These are phyloP conservation scores for Yarrowia osloensis DNA, from an alignment of 805 yeast genomes.

Conservation along the genomic window DNA sequence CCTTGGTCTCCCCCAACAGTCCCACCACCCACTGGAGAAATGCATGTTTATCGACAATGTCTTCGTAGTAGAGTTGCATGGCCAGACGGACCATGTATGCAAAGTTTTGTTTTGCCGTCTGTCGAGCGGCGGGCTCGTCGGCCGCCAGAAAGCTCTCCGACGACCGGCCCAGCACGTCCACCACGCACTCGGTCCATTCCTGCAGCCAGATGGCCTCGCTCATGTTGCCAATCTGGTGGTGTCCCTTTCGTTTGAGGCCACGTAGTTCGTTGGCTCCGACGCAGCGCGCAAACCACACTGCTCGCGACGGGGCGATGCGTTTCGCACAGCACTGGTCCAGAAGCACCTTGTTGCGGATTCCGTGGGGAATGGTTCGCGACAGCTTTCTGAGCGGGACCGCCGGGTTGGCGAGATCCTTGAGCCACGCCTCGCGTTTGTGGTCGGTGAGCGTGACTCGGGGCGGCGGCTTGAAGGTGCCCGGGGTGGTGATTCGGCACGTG, in stretches of 20 bases:
- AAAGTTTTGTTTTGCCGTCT: conserved; percentile 38
- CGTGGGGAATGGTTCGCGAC: conserved; percentile 85
- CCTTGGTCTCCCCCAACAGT: conserved; percentile 33
- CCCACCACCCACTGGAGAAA: conserved; percentile 67
- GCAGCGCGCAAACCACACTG: conserved; percentile 89
- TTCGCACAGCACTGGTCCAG: conserved; percentile 71
- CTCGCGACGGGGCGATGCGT: conserved; percentile 73
- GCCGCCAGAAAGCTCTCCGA: conserved; percentile 47
- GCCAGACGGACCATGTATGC: conserved; percentile 61
- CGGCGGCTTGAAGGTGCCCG: conserved; percentile 71
- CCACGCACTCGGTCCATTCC: conserved; percentile 89
- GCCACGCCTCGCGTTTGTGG: conserved; percentile 81
- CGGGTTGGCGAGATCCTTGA: conserved; percentile 72
- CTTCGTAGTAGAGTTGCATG: conserved; percentile 68
- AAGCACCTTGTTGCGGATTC: conserved; percentile 70
- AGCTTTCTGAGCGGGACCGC: conserved; percentile 65
- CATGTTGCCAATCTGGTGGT: conserved; percentile 33
- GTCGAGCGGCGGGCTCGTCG: neutral
- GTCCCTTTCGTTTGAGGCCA: conserved; percentile 55
- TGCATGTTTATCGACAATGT: conserved; percentile 59
- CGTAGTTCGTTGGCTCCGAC: conserved; percentile 77
- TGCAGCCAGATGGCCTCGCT: conserved; percentile 65
- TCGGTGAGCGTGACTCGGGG: conserved; percentile 90
- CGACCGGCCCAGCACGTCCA: conserved; percentile 56
- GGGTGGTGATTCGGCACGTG: conserved; percentile 50